Evolutionary conservation across 345 rosid species (phyloP), one percentile per base, ranked within the genome.

Genomic region (Camelina neglecta): DNA sequence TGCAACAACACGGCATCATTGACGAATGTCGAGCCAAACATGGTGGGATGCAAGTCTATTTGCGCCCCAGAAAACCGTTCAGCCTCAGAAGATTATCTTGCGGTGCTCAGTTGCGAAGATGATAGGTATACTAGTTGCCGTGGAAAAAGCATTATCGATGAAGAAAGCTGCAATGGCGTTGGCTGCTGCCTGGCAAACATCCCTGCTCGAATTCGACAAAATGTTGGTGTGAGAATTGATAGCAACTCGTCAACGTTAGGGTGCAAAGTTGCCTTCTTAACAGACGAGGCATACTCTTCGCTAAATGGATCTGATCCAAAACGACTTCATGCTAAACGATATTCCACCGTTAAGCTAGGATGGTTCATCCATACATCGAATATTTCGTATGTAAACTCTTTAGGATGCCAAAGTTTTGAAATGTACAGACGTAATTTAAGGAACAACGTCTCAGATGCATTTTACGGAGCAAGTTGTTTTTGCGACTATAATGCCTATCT

Each of bases 101-200:
- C 67, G 11, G 18, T 18, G 18, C 18, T 18, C 18, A 18, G 18
- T 18, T 18, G 18, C 18, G 18, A 18, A 18, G 18, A 18, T 18
- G 18, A 18, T 18, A 18, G 18, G 18, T 18, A 18, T 18, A 18
- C 18, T 18, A 18, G 18, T 18, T 18, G 18, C 18, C 18, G 18
- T 18, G 18, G 18, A 18, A 18, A 18, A 18, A 18, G 18, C 39
- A 36, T 7, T 8, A 7, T 1, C 4, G 9, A 10, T 16, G 26
- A 9, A 36, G 16, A 5, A 8, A 1, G 2, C 1, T 82, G 83
- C 73, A 33, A 78, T 3, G 82, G 82, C 81, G 4, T 18, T 67
- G 1, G 73, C 78, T 85, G 84, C 23, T 85, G 88, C 56, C 60
- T 76, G 23, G 47, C 67, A 4, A 0, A 60, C 1, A 69, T 82